A percentile compares a stretch with the other conserved stretches of the same genome.
These are phyloP conservation scores for Chaetothyriales sp. DNA, from an alignment of 2,329 filamentous ascomycete species.

Conservation along the genomic window DNA sequence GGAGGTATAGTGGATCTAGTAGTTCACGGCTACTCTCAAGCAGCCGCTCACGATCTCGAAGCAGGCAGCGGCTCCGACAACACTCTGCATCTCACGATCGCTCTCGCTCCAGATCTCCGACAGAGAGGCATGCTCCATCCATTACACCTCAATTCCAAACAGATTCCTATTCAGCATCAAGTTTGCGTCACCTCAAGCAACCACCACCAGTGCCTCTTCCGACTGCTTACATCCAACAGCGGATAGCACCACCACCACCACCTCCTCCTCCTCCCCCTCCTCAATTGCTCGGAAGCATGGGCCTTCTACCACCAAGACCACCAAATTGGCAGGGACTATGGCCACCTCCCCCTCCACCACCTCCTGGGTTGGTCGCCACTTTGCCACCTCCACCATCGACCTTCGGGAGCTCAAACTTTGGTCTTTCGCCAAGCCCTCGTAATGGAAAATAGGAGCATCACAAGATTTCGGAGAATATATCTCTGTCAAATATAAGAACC, in stretches of 20 bases:
- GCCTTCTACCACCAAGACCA: slow-evolving; percentile 11
- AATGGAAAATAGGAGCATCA: neutral
- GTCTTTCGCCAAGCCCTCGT: neutral
- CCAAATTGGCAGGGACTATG: slow-evolving; percentile 15
- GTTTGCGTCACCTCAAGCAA: neutral
- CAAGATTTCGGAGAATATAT: neutral
- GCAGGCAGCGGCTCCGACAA: neutral
- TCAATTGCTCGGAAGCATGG: neutral
- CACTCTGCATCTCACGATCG: slow-evolving; percentile 13
- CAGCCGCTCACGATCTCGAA: neutral
- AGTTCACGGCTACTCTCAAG: neutral
- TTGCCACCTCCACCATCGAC: neutral
- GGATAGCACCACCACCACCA: slow-evolving; percentile 3
- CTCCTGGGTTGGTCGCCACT: slow-evolving; percentile 3
- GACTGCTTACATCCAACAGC: slow-evolving; percentile 5
- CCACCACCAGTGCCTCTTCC: neutral
- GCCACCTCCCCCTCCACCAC: slow-evolving; percentile 17
- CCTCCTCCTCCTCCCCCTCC: slow-evolving; percentile 15
- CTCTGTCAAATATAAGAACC: neutral
- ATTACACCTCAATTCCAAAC: neutral
- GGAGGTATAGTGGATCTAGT: slow-evolving; percentile 4
- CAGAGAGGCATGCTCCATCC: neutral
- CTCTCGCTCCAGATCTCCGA: slow-evolving; percentile 4
- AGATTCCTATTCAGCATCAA: neutral
- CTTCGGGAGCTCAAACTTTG: neutral